These are phyloP conservation scores for Erigeron philadelphicus DNA, from an alignment of 140 eudicot genomes.

Conservation along the genomic window DNA sequence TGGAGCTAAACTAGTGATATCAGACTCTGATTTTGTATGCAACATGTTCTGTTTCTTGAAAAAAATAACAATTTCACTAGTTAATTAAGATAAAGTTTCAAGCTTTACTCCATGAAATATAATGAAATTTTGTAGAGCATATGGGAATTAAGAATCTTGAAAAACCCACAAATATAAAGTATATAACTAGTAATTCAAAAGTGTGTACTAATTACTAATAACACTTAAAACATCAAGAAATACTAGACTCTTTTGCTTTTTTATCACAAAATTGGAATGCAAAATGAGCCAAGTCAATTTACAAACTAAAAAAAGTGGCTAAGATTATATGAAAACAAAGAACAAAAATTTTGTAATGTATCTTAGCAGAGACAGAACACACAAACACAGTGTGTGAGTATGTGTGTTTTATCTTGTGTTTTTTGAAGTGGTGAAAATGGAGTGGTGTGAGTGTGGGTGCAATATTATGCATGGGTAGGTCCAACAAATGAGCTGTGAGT, in stretches of 20 bases:
- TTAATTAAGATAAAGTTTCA: slow-evolving; percentile 20
- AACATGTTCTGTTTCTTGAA: slow-evolving; percentile 39
- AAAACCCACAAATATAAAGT: slow-evolving; percentile 22
- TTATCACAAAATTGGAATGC: too few species aligned
- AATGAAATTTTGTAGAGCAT: slow-evolving; percentile 16
- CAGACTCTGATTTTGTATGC: slow-evolving; percentile 91
- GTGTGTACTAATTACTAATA: too few species aligned
- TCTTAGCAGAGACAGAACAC: slow-evolving; percentile 5
- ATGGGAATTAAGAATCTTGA: slow-evolving; percentile 14
- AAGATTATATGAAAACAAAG: neutral
- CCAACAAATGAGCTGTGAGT: slow-evolving; percentile 30
- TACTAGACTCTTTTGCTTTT: too few species aligned
- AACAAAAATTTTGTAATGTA: neutral
- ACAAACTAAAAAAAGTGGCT: too few species aligned
- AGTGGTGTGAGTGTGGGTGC: slow-evolving; percentile 13
- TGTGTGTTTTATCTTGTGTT: neutral
- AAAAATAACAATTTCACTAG: too few species aligned
- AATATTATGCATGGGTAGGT: slow-evolving; percentile 26
- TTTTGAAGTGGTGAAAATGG: neutral
- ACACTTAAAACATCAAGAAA: too few species aligned
- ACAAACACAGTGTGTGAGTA: slow-evolving; percentile 4
- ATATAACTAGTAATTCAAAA: neutral
- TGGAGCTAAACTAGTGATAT: slow-evolving; percentile 87
- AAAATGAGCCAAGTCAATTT: too few species aligned
- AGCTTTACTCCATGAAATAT: slow-evolving; percentile 18